Base-by-base conservation (phyloP, 2,329 filamentous ascomycete genomes). In the Aspergillus pseudoviridinutans region DNA sequence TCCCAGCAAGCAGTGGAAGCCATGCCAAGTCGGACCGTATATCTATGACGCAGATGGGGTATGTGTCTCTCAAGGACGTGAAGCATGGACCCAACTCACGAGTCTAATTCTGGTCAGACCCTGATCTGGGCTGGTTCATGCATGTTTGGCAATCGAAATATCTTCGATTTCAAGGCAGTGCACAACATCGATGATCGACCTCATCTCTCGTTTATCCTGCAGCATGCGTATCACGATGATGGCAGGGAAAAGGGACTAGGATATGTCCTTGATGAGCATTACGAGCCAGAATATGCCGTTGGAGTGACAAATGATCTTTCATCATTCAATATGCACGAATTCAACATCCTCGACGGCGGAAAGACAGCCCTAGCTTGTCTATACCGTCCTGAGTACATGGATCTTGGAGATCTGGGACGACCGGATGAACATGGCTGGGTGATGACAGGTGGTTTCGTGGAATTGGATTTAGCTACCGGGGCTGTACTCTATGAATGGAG, bases 71-170 rank as follows among this genome's bases (percentile, higher is more conserved):
- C 42, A 20, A 20, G 27, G 28, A 24, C 7, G 22, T 14, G 5
- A 25, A 20, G 22, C 28, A 32, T 32, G 51, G 47, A 27, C 24
- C 14, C 47, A 38, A 17, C 32, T 38, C 7, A 38, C 32, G 6
- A 38, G 14, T 17, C 5, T 17, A 35, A 35, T 38, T 17, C 32
- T 38, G 32, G 4, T 17, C 14, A 38, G 32, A 73, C 78, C 50
- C 72, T 82, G 46, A 68, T 82, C 25, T 82, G 78, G 76, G 76
- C 76, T 20, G 79, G 80, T 28, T 78, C 78, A 28, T 76, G 76
- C 56, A 67, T 75, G 53, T 74, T 73, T 58, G 76, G 79, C 32
- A 79, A 80, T 14, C 76, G 74, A 52, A 79, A 78, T 49, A 71
- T 75, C 50, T 80, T 81, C 67, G 76, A 78, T 53, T 79, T 79